Evolutionary conservation across 2,329 filamentous ascomycete genomes (phyloP).

Genomic region (Nakataea oryzae): DNA sequence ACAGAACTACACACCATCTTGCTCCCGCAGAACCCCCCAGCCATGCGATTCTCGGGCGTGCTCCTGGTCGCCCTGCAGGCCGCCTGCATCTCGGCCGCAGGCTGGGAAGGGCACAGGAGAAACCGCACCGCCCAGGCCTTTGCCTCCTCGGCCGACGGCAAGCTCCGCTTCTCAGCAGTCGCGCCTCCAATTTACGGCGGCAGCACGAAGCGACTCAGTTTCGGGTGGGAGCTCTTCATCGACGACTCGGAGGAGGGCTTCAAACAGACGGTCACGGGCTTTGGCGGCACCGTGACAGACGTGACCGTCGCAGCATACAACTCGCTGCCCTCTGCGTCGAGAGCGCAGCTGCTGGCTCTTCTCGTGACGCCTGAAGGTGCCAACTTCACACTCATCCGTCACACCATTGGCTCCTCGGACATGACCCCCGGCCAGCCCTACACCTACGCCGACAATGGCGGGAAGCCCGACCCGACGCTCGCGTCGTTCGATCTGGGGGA

Average conservation of each 20-base stretch:
- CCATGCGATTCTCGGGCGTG: slow-evolving; percentile 3
- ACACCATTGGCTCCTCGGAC: slow-evolving; percentile 29
- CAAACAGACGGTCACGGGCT: slow-evolving; percentile 28
- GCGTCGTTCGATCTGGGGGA: slow-evolving; percentile 23
- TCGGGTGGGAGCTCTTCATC: slow-evolving; percentile 25
- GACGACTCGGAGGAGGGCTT: slow-evolving; percentile 24
- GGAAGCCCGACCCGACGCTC: slow-evolving; percentile 18
- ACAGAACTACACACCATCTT: not conserved
- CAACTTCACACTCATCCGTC: slow-evolving; percentile 27
- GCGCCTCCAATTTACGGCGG: slow-evolving; percentile 22
- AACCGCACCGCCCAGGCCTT: slow-evolving; percentile 17
- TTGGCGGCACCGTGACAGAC: slow-evolving; percentile 31
- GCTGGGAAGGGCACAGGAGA: not conserved
- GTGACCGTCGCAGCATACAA: slow-evolving; percentile 27
- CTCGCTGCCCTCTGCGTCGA: slow-evolving; percentile 17
- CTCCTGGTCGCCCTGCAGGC: slow-evolving; percentile 4
- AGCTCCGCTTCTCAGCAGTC: slow-evolving; percentile 21
- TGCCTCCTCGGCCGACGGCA: slow-evolving; percentile 23
- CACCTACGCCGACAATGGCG: slow-evolving; percentile 25
- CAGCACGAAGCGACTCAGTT: slow-evolving; percentile 18
- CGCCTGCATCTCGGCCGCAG: slow-evolving; percentile 4
- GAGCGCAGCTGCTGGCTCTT: slow-evolving; percentile 20
- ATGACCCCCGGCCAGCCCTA: slow-evolving; percentile 27
- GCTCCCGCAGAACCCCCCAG: not conserved
- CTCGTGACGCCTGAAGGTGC: slow-evolving; percentile 24